Conservation (phyloP, 176 grass and related monocot genomes). For the Carex kokanica region DNA sequence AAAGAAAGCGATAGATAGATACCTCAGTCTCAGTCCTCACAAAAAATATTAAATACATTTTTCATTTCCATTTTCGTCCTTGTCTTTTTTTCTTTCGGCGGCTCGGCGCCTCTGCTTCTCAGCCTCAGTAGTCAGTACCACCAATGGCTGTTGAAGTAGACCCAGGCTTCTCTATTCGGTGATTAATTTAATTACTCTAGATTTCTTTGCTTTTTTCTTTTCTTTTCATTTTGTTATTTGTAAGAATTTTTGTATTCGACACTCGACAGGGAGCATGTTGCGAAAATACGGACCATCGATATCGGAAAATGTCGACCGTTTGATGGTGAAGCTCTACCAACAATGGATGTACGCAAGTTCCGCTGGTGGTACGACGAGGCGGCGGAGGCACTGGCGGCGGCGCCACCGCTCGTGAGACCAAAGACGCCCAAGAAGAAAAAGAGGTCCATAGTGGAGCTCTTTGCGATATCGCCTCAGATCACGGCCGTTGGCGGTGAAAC, state of each 20-base stretch:
- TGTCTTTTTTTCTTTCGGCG: neutral
- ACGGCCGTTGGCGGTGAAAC: constrained; percentile 22
- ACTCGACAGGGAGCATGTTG: constrained; percentile 27
- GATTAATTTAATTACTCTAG: neutral
- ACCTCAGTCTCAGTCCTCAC: too few species aligned
- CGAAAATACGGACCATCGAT: constrained; percentile 28
- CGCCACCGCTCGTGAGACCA: constrained; percentile 11
- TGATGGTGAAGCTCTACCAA: constrained; percentile 23
- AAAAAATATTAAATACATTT: constrained; percentile 2
- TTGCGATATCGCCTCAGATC: constrained; percentile 42
- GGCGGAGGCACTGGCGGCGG: constrained; percentile 14
- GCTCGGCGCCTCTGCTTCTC: neutral
- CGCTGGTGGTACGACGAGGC: constrained; percentile 31
- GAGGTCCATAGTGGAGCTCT: constrained; percentile 43
- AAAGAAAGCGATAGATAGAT: constrained; percentile 12
- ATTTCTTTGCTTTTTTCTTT: neutral
- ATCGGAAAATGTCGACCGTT: constrained; percentile 34
- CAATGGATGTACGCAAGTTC: constrained; percentile 31
- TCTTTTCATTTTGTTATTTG: neutral
- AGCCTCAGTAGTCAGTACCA: neutral
- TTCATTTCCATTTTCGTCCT: neutral
- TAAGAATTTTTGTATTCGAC: neutral
- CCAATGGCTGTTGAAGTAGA: constrained; percentile 5
- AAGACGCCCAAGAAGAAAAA: constrained; percentile 34
- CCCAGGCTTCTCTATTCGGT: constrained; percentile 29